phyloP scores from a whole-genome alignment of 768 basidiomycete species.

The Rhodotorula sphaerocarpa region DNA sequence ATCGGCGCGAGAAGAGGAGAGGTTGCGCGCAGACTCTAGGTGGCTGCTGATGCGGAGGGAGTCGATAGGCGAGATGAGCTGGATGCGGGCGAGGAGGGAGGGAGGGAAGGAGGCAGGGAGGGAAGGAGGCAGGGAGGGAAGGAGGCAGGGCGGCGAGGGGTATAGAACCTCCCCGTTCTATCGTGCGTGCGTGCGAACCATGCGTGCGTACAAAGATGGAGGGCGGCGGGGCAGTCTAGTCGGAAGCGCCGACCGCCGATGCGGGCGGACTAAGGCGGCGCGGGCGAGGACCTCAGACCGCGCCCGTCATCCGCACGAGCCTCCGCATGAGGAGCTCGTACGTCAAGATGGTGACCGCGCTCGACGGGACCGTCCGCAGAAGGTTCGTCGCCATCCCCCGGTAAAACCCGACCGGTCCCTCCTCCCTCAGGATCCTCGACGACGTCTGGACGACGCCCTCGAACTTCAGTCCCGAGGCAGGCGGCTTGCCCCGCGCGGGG shows the following conservation, averaged over 20 bases:
- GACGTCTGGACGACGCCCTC: constrained; percentile 67
- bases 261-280: background rate
- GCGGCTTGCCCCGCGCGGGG: background rate
- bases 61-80: background rate
- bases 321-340: constrained; percentile 45
- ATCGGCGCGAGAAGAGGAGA: too few species aligned
- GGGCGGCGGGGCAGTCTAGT: too few species aligned
- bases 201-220: too few species aligned
- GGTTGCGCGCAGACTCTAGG: too few species aligned
- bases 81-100: background rate
- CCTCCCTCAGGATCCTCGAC: constrained; percentile 62
- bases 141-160: background rate
- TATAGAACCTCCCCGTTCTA: too few species aligned
- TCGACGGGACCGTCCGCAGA: constrained; percentile 87
- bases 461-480: background rate
- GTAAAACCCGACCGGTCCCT: constrained; percentile 85
- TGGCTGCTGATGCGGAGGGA: too few species aligned
- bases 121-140: background rate
- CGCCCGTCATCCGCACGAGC: background rate
- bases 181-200: too few species aligned
- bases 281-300: background rate
- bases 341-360: constrained; percentile 92
- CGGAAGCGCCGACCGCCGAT: too few species aligned
- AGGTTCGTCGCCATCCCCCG: constrained; percentile 90
- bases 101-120: background rate